Conservation (phyloP, 2,329 filamentous ascomycete genomes). For the Colletotrichum tofieldiae region DNA sequence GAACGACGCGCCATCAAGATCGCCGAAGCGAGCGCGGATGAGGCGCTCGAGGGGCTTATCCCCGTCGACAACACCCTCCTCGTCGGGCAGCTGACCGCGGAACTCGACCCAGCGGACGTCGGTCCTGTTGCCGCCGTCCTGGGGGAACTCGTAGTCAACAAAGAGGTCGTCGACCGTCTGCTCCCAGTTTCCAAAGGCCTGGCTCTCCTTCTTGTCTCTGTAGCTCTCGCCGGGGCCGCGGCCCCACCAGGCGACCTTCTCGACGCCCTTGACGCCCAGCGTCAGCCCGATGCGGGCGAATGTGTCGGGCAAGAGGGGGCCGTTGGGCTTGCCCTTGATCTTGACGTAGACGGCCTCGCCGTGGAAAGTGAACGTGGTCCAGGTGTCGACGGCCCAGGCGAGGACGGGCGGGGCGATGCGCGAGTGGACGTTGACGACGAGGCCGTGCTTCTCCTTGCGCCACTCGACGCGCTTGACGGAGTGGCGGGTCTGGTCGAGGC, state of each 20-base stretch:
- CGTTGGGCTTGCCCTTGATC: slow-evolving; percentile 64
- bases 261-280: slow-evolving; percentile 58
- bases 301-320: slow-evolving; percentile 66
- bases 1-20: slow-evolving; percentile 68
- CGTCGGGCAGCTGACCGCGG: slow-evolving; percentile 46
- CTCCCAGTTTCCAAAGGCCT: slow-evolving; percentile 70
- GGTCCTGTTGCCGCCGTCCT: slow-evolving; percentile 77
- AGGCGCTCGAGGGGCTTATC: slow-evolving; percentile 46
- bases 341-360: slow-evolving; percentile 65
- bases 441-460: slow-evolving; percentile 51
- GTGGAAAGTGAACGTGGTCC: slow-evolving; percentile 70
- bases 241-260: slow-evolving; percentile 74
- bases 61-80: slow-evolving; percentile 40
- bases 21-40: slow-evolving; percentile 62
- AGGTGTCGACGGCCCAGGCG: slow-evolving; percentile 70
- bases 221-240: slow-evolving; percentile 78
- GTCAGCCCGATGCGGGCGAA: slow-evolving; percentile 76
- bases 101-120: slow-evolving; percentile 75
- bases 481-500: slow-evolving; percentile 62
- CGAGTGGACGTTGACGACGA: slow-evolving; percentile 62
- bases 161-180: slow-evolving; percentile 66
- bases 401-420: slow-evolving; percentile 75
- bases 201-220: slow-evolving; percentile 75
- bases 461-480: slow-evolving; percentile 57
- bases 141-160: slow-evolving; percentile 77